Base-by-base conservation (phyloP, 345 rosid genomes). In the Bruguiera parviflora region DNA sequence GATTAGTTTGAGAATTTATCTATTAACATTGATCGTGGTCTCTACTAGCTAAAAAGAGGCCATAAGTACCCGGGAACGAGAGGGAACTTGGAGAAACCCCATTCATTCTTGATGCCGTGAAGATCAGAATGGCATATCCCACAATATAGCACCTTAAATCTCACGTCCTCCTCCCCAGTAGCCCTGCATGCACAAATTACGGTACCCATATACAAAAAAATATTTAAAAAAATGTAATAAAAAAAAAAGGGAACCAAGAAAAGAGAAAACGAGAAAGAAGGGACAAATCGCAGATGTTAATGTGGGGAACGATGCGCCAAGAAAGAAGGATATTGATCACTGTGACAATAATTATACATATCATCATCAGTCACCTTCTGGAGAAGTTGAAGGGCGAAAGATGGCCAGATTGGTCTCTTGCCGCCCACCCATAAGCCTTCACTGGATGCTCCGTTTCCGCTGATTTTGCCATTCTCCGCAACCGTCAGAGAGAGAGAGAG, bases 401-500 rank as follows among this genome's bases (percentile, higher is more conserved):
- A 62, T 65, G 73, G 55, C 88, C 88, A 0, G 84, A 82, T 10
- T 31, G 27, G 72, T 82, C 86, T 43, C 73, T 60, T 1, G 85
- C 88, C 3, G 88, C 90, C 81, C 87, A 82, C 3, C 88, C 88
- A 24, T 75, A 79, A 61, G 85, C 80, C 63, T 79, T 57, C 1
- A 65, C 53, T 2, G 77, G 77, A 22, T 77, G 81, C 43, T 74
- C 72, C 7, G 62, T 49, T 58, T 71, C 72, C 3, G 75, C 61
- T 15, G 75, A 66, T 15, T 66, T 70, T 2, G 79, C 63, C 82
- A 75, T 79, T 24, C 5, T 43, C 4, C 49, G 16, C 49, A 13
- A 43, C 46, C 3, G 43, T 27, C 22, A 58, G 21, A 58, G 20
- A 25, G 1, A 57, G 19, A 2, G 4, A 5, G 18, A 22, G 5